Conservation (phyloP, 148 eudicot genomes). For the Amaranthus palmeri region DNA sequence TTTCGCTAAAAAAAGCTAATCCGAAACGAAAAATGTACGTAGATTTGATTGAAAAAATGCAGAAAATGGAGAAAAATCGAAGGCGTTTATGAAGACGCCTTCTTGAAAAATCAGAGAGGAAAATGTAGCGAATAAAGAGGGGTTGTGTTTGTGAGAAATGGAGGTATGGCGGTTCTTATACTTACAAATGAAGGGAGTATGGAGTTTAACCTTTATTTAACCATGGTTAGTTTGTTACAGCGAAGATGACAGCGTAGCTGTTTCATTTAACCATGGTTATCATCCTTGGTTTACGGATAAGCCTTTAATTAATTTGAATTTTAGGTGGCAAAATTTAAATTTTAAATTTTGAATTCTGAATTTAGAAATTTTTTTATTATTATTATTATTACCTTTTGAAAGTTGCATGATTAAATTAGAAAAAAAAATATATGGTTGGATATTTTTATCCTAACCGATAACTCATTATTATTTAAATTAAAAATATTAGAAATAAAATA, state of each 20-base stretch:
- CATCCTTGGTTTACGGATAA: conserved; percentile 12
- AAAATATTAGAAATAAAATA: no score
- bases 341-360: no score
- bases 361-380: no score
- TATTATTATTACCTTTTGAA: no score
- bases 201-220: conserved; percentile 9
- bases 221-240: conserved; percentile 7
- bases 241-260: background rate
- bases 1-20: conserved; percentile 18
- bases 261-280: conserved; percentile 13
- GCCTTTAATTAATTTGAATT: no score
- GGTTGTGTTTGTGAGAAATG: background rate
- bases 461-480: no score
- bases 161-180: conserved; percentile 6
- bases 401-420: no score
- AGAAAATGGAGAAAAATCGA: conserved; percentile 8
- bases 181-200: background rate
- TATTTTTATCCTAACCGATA: no score
- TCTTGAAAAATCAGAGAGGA: conserved; percentile 14
- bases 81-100: conserved; percentile 61
- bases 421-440: no score
- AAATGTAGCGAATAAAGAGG: background rate
- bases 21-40: background rate
- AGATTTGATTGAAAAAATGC: background rate
- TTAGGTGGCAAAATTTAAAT: no score